These are phyloP conservation scores for Yamadazyma akitaensis DNA, from an alignment of 805 yeast species.

Conservation along the genomic window DNA sequence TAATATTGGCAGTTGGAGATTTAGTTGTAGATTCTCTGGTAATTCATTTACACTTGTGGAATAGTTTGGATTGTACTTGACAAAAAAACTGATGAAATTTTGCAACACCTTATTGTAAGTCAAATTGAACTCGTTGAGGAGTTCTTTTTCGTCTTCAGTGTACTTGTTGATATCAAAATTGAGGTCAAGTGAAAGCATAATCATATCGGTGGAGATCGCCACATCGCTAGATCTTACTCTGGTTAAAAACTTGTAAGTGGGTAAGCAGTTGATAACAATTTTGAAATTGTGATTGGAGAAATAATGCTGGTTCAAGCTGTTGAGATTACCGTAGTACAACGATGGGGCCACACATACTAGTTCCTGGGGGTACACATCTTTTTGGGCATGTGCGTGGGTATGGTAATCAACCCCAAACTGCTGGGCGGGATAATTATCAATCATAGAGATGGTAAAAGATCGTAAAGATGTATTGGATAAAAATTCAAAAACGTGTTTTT, in stretches of 20 bases:
- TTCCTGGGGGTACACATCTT: not conserved
- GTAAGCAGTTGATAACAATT: slow-evolving; percentile 38
- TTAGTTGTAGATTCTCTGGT: slow-evolving; percentile 23
- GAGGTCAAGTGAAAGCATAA: slow-evolving; percentile 38
- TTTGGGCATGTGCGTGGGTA: not conserved
- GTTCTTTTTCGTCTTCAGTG: slow-evolving; percentile 16
- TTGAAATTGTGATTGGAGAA: slow-evolving; percentile 26
- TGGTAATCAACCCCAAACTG: not conserved
- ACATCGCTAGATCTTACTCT: slow-evolving; percentile 17
- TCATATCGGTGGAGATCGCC: slow-evolving; percentile 33
- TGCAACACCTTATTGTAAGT: slow-evolving; percentile 34
- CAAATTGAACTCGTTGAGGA: slow-evolving; percentile 23
- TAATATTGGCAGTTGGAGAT: slow-evolving; percentile 32
- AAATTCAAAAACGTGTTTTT: too few species aligned
- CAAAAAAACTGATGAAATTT: slow-evolving; percentile 36
- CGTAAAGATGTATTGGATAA: too few species aligned
- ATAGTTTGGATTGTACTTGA: slow-evolving; percentile 29
- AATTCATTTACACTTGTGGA: slow-evolving; percentile 26
- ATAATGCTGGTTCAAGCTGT: slow-evolving; percentile 14
- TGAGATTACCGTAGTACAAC: slow-evolving; percentile 12
- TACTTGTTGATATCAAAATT: slow-evolving; percentile 20
- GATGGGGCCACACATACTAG: slow-evolving; percentile 25
- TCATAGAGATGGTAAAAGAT: slow-evolving; percentile 2
- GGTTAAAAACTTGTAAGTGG: slow-evolving; percentile 29
- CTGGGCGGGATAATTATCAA: slow-evolving; percentile 10